Evolutionary conservation across 2,329 filamentous ascomycete genomes (phyloP), one percentile per base, ranked within the genome.

Genomic region (Talaromyces sp.): DNA sequence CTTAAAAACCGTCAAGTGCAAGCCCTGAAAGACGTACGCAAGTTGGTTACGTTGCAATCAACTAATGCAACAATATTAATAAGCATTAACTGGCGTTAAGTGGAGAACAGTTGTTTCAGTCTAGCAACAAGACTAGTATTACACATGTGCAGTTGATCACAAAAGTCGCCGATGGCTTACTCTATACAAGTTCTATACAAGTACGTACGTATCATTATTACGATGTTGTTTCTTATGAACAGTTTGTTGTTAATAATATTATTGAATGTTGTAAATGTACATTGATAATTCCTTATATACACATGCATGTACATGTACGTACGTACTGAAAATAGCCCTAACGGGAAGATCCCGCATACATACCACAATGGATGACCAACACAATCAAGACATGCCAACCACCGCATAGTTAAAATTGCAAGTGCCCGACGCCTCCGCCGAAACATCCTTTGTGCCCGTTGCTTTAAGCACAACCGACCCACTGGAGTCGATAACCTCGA

Each of bases 391-490:
- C 21, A 63, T 46, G 2, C 43, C 59, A 19, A 62, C 59, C 35
- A 63, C 62, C 29, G 50, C 59, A 53, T 63, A 63, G 41, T 63
- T 63, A 14, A 57, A 63, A 38, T 63, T 63, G 49, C 62, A 63
- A n/a, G 59, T n/a, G 0, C 56, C 56, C 9, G 56, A 46, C 2
- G 56, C 53, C 24, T 61, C 46, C n/a, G 14, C 43, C 6, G 43
- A 7, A 14, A 63, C 62, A 58, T 62, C 49, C 31, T 63, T 63
- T 21, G 56, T 59, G 11, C 59, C 62, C 3, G n/a, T 43, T 3
- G 62, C 59, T 13, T 49, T 35, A n/a, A 60, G 17, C 11, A 63
- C 43, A 1, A 41, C 56, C 21, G 58, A 27, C 1, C 54, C 32
- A 24, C 35, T 49, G 24, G 17, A 24, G 31, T 59, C 50, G 21